phyloP scores from a whole-genome alignment of 2,329 filamentous ascomycete species.

The Aschersonia sp. region DNA sequence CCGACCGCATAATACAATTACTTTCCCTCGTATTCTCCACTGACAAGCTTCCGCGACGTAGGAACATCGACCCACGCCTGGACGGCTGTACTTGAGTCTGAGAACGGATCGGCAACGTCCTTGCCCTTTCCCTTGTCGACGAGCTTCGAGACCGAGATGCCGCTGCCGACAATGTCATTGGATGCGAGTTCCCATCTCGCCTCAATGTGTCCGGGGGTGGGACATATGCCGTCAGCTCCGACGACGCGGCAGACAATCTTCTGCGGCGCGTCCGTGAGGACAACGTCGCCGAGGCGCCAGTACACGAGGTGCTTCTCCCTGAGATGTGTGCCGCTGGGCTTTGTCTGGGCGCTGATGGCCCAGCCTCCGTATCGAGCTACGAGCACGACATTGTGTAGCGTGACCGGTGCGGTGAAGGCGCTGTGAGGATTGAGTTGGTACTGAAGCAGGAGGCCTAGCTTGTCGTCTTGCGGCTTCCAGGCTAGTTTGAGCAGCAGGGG shows the following conservation, averaged over 20 bases:
- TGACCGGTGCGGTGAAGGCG: constrained; percentile 25
- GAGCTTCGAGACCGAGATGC: constrained; percentile 49
- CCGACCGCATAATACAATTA: background rate
- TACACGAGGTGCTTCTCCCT: constrained; percentile 66
- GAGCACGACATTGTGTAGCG: constrained; percentile 58
- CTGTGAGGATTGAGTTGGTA: constrained; percentile 70
- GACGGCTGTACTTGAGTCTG: constrained; percentile 27
- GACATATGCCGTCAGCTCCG: constrained; percentile 54
- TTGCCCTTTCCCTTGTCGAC: constrained; percentile 37
- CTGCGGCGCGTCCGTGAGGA: constrained; percentile 47
- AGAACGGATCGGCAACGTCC: constrained; percentile 44
- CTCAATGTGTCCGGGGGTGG: constrained; percentile 65
- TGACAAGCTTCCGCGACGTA: constrained; percentile 51
- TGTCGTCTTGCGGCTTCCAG: constrained; percentile 75
- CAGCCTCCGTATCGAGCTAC: constrained; percentile 58
- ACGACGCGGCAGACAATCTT: constrained; percentile 75
- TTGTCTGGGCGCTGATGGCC: constrained; percentile 57
- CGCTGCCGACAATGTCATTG: constrained; percentile 34
- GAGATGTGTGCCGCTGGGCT: constrained; percentile 65
- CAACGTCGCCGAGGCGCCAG: constrained; percentile 69
- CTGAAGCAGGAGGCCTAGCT: constrained; percentile 73
- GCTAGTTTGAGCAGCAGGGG: constrained; percentile 60
- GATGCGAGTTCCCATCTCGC: constrained; percentile 58
- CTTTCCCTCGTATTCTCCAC: constrained; percentile 58
- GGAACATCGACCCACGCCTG: constrained; percentile 53